A percentile compares a stretch with the other conserved stretches of the same genome.
Evolutionary conservation across 1,139 yeast genomes (phyloP).

Genomic region (Sporopachydermia cereana): DNA sequence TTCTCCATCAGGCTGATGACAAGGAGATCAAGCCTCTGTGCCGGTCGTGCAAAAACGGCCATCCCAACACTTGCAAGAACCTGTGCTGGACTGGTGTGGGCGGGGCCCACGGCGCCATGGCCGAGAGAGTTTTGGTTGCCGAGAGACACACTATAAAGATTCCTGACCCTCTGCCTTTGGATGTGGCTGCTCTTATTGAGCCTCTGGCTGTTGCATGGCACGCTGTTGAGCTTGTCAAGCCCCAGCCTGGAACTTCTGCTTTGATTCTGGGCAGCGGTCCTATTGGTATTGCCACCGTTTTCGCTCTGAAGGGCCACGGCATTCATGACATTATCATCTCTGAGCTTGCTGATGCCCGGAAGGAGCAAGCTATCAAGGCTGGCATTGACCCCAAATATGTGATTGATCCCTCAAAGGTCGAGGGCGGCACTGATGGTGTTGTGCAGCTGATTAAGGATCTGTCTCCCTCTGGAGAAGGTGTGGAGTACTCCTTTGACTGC

Average conservation of each 20-base stretch:
- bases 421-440: slow-evolving; percentile 23
- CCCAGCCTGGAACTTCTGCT: slow-evolving; percentile 37
- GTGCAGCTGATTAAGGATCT: slow-evolving; percentile 24
- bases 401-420: slow-evolving; percentile 17
- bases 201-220: slow-evolving; percentile 52
- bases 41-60: slow-evolving; percentile 34
- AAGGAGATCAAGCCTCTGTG: slow-evolving; percentile 22
- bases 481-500: slow-evolving; percentile 47
- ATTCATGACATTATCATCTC: slow-evolving; percentile 44
- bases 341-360: slow-evolving; percentile 46
- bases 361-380: slow-evolving; percentile 38
- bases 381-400: slow-evolving; percentile 44
- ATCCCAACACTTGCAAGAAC: slow-evolving; percentile 35
- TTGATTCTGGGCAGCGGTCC: slow-evolving; percentile 53
- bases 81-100: slow-evolving; percentile 37
- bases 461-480: slow-evolving; percentile 41
- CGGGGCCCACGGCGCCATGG: slow-evolving; percentile 38
- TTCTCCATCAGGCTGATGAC: neutral
- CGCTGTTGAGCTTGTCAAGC: slow-evolving; percentile 36
- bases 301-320: slow-evolving; percentile 45
- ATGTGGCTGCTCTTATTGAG: slow-evolving; percentile 44
- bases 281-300: slow-evolving; percentile 44
- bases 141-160: slow-evolving; percentile 35
- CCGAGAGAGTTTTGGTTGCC: slow-evolving; percentile 38
- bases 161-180: slow-evolving; percentile 36